A percentile compares a stretch with the other conserved stretches of the same genome.
These are phyloP conservation scores for Podosphaera fusca DNA, from an alignment of 2,329 filamentous ascomycete species.

Conservation along the genomic window DNA sequence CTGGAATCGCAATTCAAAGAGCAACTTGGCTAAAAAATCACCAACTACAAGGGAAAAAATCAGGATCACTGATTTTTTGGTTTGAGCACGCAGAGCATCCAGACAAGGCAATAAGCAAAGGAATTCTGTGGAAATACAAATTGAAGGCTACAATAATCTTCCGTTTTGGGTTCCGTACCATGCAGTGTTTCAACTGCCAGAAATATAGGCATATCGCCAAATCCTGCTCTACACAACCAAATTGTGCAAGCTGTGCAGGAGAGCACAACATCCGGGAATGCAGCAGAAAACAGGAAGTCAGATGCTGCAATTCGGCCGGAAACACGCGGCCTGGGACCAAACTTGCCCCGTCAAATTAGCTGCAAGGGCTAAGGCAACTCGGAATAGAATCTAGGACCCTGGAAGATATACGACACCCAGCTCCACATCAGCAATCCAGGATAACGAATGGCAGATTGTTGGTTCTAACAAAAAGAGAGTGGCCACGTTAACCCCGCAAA, in stretches of 20 bases:
- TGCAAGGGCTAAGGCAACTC: not conserved
- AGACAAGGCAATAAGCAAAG: too few species aligned
- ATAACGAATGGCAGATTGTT: not conserved
- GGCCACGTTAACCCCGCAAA: not conserved
- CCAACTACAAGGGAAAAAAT: too few species aligned
- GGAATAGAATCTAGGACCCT: not conserved
- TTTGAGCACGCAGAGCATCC: too few species aligned
- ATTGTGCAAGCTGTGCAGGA: not conserved
- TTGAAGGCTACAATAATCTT: too few species aligned
- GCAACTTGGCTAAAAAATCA: too few species aligned
- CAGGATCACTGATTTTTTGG: too few species aligned
- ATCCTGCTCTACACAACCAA: not conserved
- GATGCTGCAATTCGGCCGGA: not conserved
- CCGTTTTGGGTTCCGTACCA: too few species aligned
- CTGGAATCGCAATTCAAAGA: too few species aligned
- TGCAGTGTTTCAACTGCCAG: too few species aligned
- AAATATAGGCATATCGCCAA: not conserved
- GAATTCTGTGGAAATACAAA: too few species aligned
- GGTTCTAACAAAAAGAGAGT: not conserved
- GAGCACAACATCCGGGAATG: not conserved
- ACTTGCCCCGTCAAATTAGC: not conserved
- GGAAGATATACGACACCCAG: not conserved
- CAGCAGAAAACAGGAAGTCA: not conserved
- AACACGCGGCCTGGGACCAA: not conserved
- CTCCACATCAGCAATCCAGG: too few species aligned